A percentile compares a stretch with the other conserved stretches of the same genome.
phyloP scores from a whole-genome alignment of 108 stramenopile genomes.

The Nitzschia sp. region DNA sequence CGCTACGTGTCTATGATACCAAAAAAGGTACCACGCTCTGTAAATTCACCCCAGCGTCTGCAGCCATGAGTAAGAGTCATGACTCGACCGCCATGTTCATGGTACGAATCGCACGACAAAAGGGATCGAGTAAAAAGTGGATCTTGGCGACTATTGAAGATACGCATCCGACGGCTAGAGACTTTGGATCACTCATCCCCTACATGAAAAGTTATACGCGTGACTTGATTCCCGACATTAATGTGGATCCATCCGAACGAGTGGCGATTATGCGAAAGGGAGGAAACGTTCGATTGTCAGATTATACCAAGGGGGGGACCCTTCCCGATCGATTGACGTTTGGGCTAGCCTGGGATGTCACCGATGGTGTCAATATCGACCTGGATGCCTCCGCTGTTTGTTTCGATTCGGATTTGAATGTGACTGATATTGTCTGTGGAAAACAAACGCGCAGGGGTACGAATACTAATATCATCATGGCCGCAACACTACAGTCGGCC shows the following conservation, averaged over 20 bases:
- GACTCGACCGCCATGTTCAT: slow-evolving; percentile 42
- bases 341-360: slow-evolving; percentile 56
- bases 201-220: slow-evolving; percentile 47
- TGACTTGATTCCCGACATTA: slow-evolving; percentile 36
- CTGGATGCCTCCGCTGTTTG: slow-evolving; percentile 45
- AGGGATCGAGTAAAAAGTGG: slow-evolving; percentile 26
- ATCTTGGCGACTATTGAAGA: slow-evolving; percentile 43
- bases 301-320: slow-evolving; percentile 23
- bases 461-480: too few relatives aligned
- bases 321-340: slow-evolving; percentile 21
- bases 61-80: slow-evolving; percentile 10
- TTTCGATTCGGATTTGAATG: slow-evolving; percentile 32
- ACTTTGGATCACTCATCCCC: slow-evolving; percentile 52
- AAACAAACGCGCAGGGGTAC: too few relatives aligned
- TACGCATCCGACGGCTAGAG: slow-evolving; percentile 32
- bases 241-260: slow-evolving; percentile 47
- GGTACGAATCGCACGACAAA: slow-evolving; percentile 32
- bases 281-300: slow-evolving; percentile 36
- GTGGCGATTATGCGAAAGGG: slow-evolving; percentile 54
- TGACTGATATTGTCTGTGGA: slow-evolving; percentile 41
- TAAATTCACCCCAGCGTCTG: slow-evolving; percentile 27
- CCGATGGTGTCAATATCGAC: slow-evolving; percentile 50
- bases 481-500: neutral
- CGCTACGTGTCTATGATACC: slow-evolving; percentile 28
- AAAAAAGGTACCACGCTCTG: slow-evolving; percentile 23